These are phyloP conservation scores for Alternaria sp. DNA, from an alignment of 2,329 filamentous ascomycete species.

Conservation along the genomic window DNA sequence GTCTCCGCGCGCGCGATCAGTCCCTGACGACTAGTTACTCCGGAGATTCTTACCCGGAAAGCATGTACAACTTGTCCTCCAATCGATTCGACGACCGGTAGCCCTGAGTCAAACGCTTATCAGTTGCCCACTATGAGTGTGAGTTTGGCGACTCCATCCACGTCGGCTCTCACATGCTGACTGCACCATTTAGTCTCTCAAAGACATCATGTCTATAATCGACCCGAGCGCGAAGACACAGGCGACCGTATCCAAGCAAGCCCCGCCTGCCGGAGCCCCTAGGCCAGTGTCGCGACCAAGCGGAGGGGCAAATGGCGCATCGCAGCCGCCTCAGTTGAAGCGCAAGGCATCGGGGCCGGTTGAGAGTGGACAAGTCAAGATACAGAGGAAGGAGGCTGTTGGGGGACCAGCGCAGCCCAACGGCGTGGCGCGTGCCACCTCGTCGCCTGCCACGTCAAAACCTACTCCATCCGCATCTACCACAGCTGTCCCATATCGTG, in stretches of 20 bases:
- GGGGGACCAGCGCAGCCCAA: constrained; percentile 35
- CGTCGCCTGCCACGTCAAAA: constrained; percentile 35
- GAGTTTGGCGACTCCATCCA: constrained; percentile 30
- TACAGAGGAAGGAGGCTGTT: constrained; percentile 45
- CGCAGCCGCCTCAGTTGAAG: constrained; percentile 50
- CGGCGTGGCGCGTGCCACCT: constrained; percentile 35
- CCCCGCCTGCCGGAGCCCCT: constrained; percentile 37
- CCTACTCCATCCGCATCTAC: constrained; percentile 31
- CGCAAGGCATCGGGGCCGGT: constrained; percentile 52
- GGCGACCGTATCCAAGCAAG: constrained; percentile 33
- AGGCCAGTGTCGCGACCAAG: constrained; percentile 46
- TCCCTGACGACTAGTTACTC: constrained; percentile 18
- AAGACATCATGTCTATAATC: constrained; percentile 51
- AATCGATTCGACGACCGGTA: constrained; percentile 46
- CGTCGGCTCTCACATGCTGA: constrained; percentile 28
- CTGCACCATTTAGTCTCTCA: constrained; percentile 37
- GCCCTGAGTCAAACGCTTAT: constrained; percentile 48
- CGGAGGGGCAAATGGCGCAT: constrained; percentile 37
- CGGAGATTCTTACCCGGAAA: constrained; percentile 33
- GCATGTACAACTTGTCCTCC: constrained; percentile 46
- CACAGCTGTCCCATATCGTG: constrained; percentile 48
- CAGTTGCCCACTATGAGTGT: constrained; percentile 50
- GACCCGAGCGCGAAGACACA: constrained; percentile 41
- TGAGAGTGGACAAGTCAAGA: constrained; percentile 42
- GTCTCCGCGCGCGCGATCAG: constrained; percentile 23